Evolutionary conservation across 306 rosid genomes (phyloP).

Genomic region (Cicer yamashitae): DNA sequence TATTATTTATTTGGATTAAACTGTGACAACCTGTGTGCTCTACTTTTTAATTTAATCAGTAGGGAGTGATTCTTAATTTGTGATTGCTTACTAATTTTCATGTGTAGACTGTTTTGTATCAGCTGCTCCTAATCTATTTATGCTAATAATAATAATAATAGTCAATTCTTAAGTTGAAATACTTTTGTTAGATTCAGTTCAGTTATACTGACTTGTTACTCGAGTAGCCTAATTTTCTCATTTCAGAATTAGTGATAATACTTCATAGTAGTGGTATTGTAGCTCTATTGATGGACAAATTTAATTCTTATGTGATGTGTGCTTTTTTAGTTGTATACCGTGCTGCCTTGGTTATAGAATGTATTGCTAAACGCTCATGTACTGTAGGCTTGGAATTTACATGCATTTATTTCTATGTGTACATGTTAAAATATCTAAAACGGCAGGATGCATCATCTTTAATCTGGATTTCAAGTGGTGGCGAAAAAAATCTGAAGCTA

Average conservation of each 20-base stretch:
- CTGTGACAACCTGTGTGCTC: neutral
- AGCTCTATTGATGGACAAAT: neutral
- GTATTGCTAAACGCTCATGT: slow-evolving; percentile 20
- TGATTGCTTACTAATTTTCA: slow-evolving; percentile 16
- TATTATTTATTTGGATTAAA: slow-evolving; percentile 6
- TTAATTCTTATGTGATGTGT: slow-evolving; percentile 12
- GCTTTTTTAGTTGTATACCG: neutral
- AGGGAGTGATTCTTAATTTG: neutral
- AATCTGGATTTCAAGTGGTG: slow-evolving; percentile 89
- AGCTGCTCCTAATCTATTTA: neutral
- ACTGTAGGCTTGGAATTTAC: slow-evolving; percentile 1
- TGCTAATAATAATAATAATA: neutral
- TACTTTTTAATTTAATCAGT: slow-evolving; percentile 18
- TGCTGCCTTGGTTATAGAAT: slow-evolving; percentile 22
- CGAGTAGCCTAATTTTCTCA: neutral
- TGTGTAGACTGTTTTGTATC: slow-evolving; percentile 3
- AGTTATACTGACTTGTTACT: slow-evolving; percentile 4
- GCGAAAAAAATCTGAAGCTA: slow-evolving; percentile 82
- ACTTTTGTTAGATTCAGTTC: slow-evolving; percentile 8
- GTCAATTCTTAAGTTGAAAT: neutral
- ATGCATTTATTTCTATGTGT: slow-evolving; percentile 37
- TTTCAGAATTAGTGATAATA: neutral
- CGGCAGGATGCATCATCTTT: slow-evolving; percentile 81
- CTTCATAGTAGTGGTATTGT: neutral
- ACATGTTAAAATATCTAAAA: slow-evolving; percentile 43